Evolutionary conservation across 108 stramenopile species (phyloP).

Genomic region (Stephanodiscus triporus): DNA sequence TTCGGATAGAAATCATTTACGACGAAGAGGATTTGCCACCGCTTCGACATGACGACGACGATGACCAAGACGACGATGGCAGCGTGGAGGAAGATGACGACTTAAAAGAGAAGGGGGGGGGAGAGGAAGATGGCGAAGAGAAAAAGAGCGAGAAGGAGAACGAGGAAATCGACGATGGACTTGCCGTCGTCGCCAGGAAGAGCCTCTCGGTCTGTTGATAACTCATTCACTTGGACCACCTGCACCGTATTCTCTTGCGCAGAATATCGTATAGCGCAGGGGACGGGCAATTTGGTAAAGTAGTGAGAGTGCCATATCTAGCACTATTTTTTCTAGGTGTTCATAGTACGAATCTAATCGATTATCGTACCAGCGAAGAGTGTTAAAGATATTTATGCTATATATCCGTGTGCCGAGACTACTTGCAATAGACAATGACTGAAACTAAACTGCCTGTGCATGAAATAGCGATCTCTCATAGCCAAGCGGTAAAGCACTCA

Average conservation of each 20-base stretch:
- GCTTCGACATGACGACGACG: conserved; percentile 54
- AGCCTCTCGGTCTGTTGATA: conserved; percentile 28
- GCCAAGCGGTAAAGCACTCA: too few species aligned
- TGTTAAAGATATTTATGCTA: too few species aligned
- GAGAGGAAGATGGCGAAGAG: neutral
- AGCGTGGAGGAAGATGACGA: conserved; percentile 9
- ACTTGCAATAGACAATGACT: too few species aligned
- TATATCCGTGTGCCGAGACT: too few species aligned
- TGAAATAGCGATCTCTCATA: too few species aligned
- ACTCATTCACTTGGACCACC: neutral
- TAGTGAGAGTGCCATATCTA: neutral
- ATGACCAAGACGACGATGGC: conserved; percentile 47
- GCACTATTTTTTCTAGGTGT: neutral
- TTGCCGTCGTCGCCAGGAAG: conserved; percentile 15
- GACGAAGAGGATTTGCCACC: conserved; percentile 89
- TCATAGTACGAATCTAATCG: neutral
- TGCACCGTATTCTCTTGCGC: neutral
- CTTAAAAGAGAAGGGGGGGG: neutral
- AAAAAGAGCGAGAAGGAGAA: conserved; percentile 7
- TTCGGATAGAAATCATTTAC: conserved; percentile 91
- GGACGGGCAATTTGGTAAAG: neutral
- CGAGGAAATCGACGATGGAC: conserved; percentile 9
- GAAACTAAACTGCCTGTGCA: too few species aligned
- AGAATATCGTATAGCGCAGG: neutral
- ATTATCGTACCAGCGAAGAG: neutral